Evolutionary conservation across 768 basidiomycete genomes (phyloP), one percentile per base, ranked within the genome.

Genomic region (Hypsizygus marmoreus): DNA sequence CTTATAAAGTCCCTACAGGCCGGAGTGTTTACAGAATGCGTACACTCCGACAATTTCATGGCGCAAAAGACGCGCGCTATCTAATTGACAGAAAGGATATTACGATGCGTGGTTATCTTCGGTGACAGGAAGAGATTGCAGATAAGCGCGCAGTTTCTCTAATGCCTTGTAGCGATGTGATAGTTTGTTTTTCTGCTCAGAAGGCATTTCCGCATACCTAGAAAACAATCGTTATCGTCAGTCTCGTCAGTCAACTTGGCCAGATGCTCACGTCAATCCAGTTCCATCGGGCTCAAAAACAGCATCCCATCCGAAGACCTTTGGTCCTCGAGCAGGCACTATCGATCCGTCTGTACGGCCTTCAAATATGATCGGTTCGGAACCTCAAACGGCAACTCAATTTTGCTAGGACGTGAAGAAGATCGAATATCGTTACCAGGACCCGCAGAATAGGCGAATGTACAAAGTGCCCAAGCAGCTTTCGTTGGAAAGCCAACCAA

Each of bases 381-480:
- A 65, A 4, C 79, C 81, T 69, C n/a, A n/a, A n/a, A n/a, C n/a
- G n/a, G n/a, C n/a, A n/a, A n/a, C n/a, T n/a, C n/a, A n/a, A n/a
- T n/a, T n/a, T n/a, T n/a, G n/a, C n/a, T n/a, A n/a, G n/a, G n/a
- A n/a, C n/a, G 40, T 6, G 3, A 35, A 14, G 14, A 40, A 5
- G 25, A 20, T 35, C 14, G 29, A 14, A 20, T 28, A 30, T 40
- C 32, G 38, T 11, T 57, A 61, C 81, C 84, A 19, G 94, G 92
- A 0, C 93, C 92, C 0, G 85, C 73, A 29, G 87, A 88, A 63
- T 97, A 98, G 5, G 95, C 95, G 56, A 98, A 98, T 2, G 97
- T 98, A 68, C 95, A 98, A 6, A 97, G 73, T 0, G 95, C 95
- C 58, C 86, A 88, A 0, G 97, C 97, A 10, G 76, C 80, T 46